Evolutionary conservation across 2,329 filamentous ascomycete genomes (phyloP).

Genomic region (Trichoderma gracile): DNA sequence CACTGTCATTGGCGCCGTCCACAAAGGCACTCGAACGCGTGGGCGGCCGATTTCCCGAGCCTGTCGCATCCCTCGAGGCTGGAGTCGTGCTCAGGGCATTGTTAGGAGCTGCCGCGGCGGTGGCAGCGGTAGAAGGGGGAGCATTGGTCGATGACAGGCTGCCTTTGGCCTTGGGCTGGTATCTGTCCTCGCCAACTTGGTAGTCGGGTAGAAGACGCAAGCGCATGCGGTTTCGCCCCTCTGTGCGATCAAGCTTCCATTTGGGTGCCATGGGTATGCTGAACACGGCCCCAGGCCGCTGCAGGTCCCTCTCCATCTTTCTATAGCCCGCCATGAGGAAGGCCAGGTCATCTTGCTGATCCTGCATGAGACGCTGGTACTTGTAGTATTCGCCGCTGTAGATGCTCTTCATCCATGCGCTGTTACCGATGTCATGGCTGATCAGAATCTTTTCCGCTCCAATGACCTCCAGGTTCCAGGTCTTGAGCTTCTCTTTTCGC

Average conservation of each 20-base stretch:
- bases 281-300: constrained; percentile 78
- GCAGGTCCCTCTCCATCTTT: constrained; percentile 76
- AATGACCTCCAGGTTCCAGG: constrained; percentile 72
- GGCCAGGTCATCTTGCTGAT: constrained; percentile 85
- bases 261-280: constrained; percentile 64
- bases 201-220: constrained; percentile 81
- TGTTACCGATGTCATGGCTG: constrained; percentile 83
- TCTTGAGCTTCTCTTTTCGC: constrained; percentile 77
- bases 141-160: constrained; percentile 46
- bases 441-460: constrained; percentile 70
- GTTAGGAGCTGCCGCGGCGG: not conserved
- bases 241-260: constrained; percentile 94
- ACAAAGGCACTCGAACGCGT: constrained; percentile 30
- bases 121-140: constrained; percentile 31
- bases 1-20: constrained; percentile 29
- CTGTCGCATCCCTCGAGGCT: constrained; percentile 22
- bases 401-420: constrained; percentile 93
- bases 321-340: constrained; percentile 76
- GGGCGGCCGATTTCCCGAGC: constrained; percentile 26
- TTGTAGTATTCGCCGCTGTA: constrained; percentile 90
- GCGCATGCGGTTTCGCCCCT: constrained; percentile 93
- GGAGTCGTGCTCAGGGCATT: not conserved
- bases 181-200: constrained; percentile 66
- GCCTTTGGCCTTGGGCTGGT: constrained; percentile 78
- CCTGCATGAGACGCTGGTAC: constrained; percentile 83